Evolutionary conservation across 345 rosid genomes (phyloP), one percentile per base, ranked within the genome.

Genomic region (Capsella bursapastoris): DNA sequence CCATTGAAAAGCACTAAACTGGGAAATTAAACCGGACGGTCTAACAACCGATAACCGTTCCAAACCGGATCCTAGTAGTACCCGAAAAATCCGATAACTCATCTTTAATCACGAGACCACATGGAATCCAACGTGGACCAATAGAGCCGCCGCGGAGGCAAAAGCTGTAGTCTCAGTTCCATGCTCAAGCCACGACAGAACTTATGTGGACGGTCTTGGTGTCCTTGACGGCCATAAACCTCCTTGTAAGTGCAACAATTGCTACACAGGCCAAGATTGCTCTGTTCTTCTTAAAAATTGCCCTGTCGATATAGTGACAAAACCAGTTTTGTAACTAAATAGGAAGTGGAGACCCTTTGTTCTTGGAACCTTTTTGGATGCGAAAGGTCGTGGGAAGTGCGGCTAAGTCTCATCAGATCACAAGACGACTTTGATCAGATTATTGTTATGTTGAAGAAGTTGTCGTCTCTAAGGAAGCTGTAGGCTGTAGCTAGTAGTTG

Each of bases 131-230:
- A 83, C 86, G 22, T 92, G 97, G 97, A 87, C 79, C 68, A 31
- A 40, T 16, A 77, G 18, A 69, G 92, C 90, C 0, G 93, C 90
- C 4, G 53, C 0, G 3, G 92, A 89, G 79, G 93, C 93, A 2
- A 92, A 89, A 62, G 44, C 62, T 2, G 93, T 74, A 72, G 93
- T 92, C 1, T 82, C 84, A n/a, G 57, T 83, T 27, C 32, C 84
- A 7, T 92, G 97, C 64, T 90, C 91, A 0, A 88, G 92, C 57
- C 93, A 90, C 28, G 93, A 93, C 3, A 82, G 85, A 79, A 90
- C 87, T n/a, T 92, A 50, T 57, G 41, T 89, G 64, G 97, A 92
- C 50, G 86, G 96, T 13, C 8, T 74, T 57, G 66, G 79, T 53
- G 38, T 53, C 7, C 80, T 56, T 52, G 81, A 55, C 2, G 83